Conservation (phyloP, 768 basidiomycete species). For the Podaxis sp. region DNA sequence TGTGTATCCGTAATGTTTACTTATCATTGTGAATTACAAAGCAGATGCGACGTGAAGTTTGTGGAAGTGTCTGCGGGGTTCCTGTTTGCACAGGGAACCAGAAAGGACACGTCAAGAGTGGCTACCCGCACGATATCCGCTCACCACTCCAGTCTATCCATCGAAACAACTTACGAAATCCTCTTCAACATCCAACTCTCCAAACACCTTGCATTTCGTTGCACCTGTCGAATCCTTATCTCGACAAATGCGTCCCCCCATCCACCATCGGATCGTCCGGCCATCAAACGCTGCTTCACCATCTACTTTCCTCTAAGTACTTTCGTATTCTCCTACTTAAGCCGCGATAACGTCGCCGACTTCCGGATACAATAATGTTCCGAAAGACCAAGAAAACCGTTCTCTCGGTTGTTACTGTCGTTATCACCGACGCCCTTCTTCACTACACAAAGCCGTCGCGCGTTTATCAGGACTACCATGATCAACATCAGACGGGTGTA, state of each 20-base stretch:
- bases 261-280: slow-evolving; percentile 10
- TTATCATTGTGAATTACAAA: background rate
- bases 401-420: slow-evolving; percentile 11
- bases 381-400: background rate
- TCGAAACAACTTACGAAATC: slow-evolving; percentile 28
- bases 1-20: background rate
- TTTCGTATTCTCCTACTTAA: slow-evolving; percentile 16
- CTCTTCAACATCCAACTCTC: slow-evolving; percentile 26
- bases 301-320: slow-evolving; percentile 26
- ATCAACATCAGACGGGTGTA: background rate
- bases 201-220: slow-evolving; percentile 26
- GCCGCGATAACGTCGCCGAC: background rate
- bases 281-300: slow-evolving; percentile 20
- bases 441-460: slow-evolving; percentile 17
- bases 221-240: slow-evolving; percentile 23
- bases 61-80: background rate
- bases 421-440: slow-evolving; percentile 17
- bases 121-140: slow-evolving; percentile 17
- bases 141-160: slow-evolving; percentile 22
- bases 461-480: slow-evolving; percentile 9
- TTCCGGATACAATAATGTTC: slow-evolving; percentile 10
- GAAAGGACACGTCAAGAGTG: background rate
- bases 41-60: background rate
- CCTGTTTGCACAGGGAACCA: background rate
- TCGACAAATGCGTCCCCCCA: slow-evolving; percentile 24